phyloP scores from a whole-genome alignment of 192 early-diverging fungal species.

The Phlyctochytrium planicorne region DNA sequence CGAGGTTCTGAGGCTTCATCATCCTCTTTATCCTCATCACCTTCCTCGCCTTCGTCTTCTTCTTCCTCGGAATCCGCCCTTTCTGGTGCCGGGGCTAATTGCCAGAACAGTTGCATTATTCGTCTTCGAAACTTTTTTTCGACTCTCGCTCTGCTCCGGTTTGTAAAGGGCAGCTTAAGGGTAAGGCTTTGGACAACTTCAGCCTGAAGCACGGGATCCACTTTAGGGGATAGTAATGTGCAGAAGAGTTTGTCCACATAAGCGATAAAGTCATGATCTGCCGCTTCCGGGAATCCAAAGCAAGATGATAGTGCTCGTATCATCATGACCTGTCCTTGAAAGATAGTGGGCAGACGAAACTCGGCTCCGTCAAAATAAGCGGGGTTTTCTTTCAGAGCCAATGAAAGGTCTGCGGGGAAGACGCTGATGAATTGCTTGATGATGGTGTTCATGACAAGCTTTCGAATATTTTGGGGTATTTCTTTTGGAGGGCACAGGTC shows the following conservation, averaged over 20 bases:
- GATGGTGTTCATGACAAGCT: conserved; percentile 32
- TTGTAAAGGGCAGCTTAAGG: conserved; percentile 42
- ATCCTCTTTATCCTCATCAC: too few species aligned
- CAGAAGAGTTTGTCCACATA: conserved; percentile 45
- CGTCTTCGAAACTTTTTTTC: conserved; percentile 32
- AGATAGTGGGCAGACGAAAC: conserved; percentile 24
- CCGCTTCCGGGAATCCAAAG: conserved; percentile 28
- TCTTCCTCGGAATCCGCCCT: too few species aligned
- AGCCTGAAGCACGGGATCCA: conserved; percentile 29
- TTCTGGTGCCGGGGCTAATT: too few species aligned
- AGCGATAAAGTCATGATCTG: conserved; percentile 20
- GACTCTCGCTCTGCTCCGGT: conserved; percentile 42
- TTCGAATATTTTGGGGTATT: conserved; percentile 22
- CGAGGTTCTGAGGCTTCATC: too few species aligned
- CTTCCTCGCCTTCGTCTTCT: too few species aligned
- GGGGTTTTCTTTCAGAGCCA: conserved; percentile 13
- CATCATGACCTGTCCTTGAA: conserved; percentile 30
- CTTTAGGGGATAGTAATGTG: conserved; percentile 21
- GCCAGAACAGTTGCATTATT: conserved; percentile 7
- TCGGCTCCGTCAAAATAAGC: conserved; percentile 27
- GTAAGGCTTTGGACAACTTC: conserved; percentile 37
- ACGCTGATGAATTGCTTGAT: conserved; percentile 26
- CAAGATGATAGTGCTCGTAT: conserved; percentile 33
- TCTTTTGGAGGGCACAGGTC: too few species aligned
- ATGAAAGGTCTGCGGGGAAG: conserved; percentile 33